These are phyloP conservation scores for Dendrocalamus sinicus DNA, from an alignment of 176 grass and related monocot genomes.

Conservation along the genomic window DNA sequence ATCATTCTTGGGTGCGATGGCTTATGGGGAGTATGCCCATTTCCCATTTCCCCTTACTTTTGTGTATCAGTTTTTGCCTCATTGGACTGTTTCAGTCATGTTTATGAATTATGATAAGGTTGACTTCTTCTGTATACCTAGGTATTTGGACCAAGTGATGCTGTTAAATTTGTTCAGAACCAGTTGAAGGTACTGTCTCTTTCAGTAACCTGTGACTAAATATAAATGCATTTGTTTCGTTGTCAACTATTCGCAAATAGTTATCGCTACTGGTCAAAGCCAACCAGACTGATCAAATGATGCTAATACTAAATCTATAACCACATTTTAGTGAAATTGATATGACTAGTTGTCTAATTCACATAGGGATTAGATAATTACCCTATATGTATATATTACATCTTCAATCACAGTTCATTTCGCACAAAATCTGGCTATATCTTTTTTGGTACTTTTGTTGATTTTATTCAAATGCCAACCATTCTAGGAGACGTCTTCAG, in stretches of 20 bases:
- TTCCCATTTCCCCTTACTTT: neutral
- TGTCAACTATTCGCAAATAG: neutral
- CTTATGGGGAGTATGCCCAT: constrained; percentile 83
- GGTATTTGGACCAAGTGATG: constrained; percentile 93
- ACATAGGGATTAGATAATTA: neutral
- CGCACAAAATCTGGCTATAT: neutral
- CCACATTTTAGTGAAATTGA: neutral
- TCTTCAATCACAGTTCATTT: neutral
- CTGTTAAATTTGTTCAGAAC: constrained; percentile 89
- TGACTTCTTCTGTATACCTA: constrained; percentile 32
- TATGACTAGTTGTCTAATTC: constrained; percentile 2
- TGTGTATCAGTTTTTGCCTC: constrained; percentile 11
- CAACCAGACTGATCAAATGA: neutral
- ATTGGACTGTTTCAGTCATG: neutral
- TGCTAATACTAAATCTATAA: neutral
- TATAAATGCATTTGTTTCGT: neutral
- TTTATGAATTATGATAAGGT: neutral
- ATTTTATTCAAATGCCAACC: neutral
- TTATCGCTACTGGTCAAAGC: constrained; percentile 10
- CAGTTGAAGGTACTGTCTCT: constrained; percentile 71
- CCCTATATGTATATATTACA: neutral
- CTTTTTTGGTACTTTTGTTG: neutral
- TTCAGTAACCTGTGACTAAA: neutral
- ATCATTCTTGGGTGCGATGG: constrained; percentile 94
- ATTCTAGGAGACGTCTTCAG: constrained; percentile 74